These are phyloP conservation scores for Globisporangium splendens DNA, from an alignment of 352 stramenopile species.

Conservation along the genomic window DNA sequence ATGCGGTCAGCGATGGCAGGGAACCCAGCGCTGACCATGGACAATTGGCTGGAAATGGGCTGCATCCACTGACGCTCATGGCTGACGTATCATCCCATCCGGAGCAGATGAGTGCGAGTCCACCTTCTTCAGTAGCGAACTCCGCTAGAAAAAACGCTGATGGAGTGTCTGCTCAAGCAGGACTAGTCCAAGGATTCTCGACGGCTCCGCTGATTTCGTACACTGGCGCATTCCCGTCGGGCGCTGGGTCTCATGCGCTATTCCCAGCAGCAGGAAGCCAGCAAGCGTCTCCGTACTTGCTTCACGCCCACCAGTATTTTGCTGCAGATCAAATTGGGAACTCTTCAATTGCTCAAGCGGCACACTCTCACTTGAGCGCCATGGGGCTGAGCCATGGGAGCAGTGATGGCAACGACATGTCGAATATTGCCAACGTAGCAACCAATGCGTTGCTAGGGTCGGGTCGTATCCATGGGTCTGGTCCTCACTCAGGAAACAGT, in stretches of 20 bases:
- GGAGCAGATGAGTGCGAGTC: too few relatives aligned
- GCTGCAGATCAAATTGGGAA: conserved; percentile 5
- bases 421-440: neutral
- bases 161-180: too few relatives aligned
- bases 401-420: neutral
- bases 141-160: too few relatives aligned
- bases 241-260: neutral
- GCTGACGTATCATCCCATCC: too few relatives aligned
- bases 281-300: conserved; percentile 6
- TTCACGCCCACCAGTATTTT: conserved; percentile 14
- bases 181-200: neutral
- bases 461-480: conserved; percentile 9
- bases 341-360: neutral
- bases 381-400: neutral
- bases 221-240: conserved; percentile 10
- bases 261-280: neutral
- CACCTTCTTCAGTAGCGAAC: too few relatives aligned
- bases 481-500: neutral
- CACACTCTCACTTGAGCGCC: too few relatives aligned
- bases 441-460: neutral
- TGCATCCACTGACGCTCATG: too few relatives aligned
- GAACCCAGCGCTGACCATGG: too few relatives aligned
- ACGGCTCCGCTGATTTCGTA: conserved; percentile 1
- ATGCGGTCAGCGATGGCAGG: too few relatives aligned
- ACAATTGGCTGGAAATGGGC: too few relatives aligned